Evolutionary conservation across 2,329 filamentous ascomycete genomes (phyloP).

Genomic region (Incumbomyces delicatus): DNA sequence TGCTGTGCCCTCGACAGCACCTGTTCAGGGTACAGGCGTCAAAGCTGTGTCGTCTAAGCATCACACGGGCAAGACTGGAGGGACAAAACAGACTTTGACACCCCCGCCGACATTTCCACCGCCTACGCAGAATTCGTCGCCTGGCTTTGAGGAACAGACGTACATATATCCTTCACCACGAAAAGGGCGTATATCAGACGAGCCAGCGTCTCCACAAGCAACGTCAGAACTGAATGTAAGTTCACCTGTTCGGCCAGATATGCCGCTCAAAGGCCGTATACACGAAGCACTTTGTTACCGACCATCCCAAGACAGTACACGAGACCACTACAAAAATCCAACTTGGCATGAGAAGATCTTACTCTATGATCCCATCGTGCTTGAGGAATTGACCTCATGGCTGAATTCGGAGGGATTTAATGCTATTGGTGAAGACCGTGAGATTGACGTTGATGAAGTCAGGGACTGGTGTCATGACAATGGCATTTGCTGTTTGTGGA

Average conservation of each 20-base stretch:
- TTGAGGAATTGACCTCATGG: constrained; percentile 79
- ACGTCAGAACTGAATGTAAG: not conserved
- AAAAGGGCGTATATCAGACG: not conserved
- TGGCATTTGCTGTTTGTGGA: constrained; percentile 76
- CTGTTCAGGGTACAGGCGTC: constrained; percentile 2
- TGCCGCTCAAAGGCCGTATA: constrained; percentile 12
- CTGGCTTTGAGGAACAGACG: not conserved
- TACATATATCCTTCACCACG: not conserved
- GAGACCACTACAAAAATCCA: constrained; percentile 32
- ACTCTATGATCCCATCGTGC: constrained; percentile 79
- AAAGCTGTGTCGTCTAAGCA: constrained; percentile 1
- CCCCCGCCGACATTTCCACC: constrained; percentile 8
- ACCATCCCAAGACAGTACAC: constrained; percentile 23
- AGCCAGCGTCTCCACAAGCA: not conserved
- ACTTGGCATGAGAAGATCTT: constrained; percentile 91
- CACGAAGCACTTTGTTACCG: constrained; percentile 11
- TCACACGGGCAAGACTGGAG: not conserved
- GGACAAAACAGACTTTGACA: constrained; percentile 5
- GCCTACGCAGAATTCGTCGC: not conserved
- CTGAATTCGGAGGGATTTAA: constrained; percentile 63
- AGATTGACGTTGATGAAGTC: constrained; percentile 55
- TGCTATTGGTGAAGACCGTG: constrained; percentile 53
- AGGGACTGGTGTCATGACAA: constrained; percentile 85
- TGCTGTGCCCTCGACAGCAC: constrained; percentile 2
- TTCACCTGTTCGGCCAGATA: not conserved